A percentile compares a stretch with the other conserved stretches of the same genome.
Conservation (phyloP, 306 rosid species). For the Biancaea sappan region DNA sequence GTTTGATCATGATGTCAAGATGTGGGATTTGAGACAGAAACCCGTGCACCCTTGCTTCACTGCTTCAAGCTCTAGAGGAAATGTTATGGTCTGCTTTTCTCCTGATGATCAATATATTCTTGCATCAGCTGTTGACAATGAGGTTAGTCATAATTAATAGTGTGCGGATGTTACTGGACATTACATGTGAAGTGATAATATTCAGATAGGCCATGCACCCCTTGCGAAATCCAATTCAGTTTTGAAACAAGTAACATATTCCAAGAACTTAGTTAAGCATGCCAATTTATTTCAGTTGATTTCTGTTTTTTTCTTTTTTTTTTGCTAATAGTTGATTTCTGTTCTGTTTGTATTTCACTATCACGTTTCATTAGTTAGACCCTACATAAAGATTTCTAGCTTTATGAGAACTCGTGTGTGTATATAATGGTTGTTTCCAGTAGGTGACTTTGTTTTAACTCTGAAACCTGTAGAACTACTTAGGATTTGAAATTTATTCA, state of each 20-base stretch:
- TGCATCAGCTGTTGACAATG: conserved; percentile 83
- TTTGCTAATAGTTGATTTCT: conserved; percentile 18
- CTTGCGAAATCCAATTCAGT: conserved; percentile 15
- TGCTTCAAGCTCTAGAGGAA: conserved; percentile 76
- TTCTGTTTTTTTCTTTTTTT: no score
- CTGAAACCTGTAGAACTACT: background rate
- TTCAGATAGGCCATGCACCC: conserved; percentile 18
- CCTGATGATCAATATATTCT: conserved; percentile 88
- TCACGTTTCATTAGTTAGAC: background rate
- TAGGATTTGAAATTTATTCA: background rate
- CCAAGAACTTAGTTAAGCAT: background rate
- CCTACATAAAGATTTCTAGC: background rate
- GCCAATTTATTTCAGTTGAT: conserved; percentile 6
- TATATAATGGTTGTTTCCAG: background rate
- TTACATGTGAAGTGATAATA: conserved; percentile 9
- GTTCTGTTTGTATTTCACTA: background rate
- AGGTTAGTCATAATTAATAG: conserved; percentile 48
- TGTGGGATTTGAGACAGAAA: conserved; percentile 93
- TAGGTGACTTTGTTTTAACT: background rate
- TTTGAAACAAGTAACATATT: conserved; percentile 3
- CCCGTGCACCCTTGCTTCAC: conserved; percentile 70
- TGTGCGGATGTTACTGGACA: conserved; percentile 26
- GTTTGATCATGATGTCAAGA: conserved; percentile 78
- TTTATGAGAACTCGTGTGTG: background rate
- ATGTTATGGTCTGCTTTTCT: conserved; percentile 93